Conservation (phyloP, 768 basidiomycete genomes). For the Xanthoconium stramineum region DNA sequence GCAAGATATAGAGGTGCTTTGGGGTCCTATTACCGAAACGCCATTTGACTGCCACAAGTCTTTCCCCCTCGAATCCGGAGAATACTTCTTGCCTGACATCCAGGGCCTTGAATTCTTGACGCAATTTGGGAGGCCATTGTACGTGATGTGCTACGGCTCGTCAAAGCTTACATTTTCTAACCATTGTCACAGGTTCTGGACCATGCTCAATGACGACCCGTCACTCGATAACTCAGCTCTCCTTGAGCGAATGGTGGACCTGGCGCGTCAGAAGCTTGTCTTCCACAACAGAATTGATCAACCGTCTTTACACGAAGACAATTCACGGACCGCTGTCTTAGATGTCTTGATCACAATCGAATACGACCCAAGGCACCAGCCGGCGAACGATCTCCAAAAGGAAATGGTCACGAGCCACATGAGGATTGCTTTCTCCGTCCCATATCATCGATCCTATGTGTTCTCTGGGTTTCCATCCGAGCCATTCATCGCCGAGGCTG, state of each 20-base stretch:
- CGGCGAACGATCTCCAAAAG: background rate
- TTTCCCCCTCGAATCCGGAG: background rate
- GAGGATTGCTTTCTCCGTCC: background rate
- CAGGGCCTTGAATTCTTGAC: background rate
- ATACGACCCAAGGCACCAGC: background rate
- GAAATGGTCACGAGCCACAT: background rate
- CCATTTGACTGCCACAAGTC: background rate
- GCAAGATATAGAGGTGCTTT: background rate
- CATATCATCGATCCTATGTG: background rate
- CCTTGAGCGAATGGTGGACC: background rate
- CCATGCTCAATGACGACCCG: background rate
- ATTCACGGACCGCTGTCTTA: background rate
- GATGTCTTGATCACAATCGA: background rate
- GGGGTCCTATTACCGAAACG: too few species aligned
- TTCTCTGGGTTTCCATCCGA: too few species aligned
- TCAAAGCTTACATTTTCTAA: background rate
- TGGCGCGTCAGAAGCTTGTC: background rate
- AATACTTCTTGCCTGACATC: background rate
- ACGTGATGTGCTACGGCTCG: background rate
- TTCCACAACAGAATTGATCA: background rate
- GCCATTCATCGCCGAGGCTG: background rate
- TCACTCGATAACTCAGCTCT: rapidly evolving
- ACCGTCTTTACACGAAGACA: background rate
- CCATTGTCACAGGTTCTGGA: background rate
- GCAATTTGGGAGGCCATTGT: background rate